Conservation (phyloP, 1,284 basidiomycete species). For the Rhodotorula sp. region DNA sequence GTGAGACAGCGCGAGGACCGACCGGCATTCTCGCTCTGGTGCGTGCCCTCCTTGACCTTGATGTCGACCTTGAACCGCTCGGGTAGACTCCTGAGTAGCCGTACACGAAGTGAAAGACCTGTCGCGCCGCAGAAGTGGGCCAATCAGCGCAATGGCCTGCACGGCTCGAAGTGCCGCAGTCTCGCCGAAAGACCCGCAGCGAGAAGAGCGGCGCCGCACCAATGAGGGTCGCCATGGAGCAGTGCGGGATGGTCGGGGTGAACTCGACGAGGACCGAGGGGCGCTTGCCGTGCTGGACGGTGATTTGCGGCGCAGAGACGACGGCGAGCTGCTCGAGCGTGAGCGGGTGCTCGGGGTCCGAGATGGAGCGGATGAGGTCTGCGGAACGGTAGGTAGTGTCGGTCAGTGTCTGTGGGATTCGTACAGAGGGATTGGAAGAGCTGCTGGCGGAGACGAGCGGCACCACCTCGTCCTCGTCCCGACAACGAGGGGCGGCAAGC, state of each 20-base stretch:
- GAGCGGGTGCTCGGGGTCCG: conserved; percentile 93
- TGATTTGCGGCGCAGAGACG: conserved; percentile 85
- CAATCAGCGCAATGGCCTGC: background rate
- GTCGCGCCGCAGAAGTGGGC: background rate
- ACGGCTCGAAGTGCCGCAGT: too few species aligned
- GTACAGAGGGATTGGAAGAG: background rate
- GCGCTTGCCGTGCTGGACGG: conserved; percentile 63
- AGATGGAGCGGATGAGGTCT: conserved; percentile 84
- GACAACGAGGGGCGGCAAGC: conserved; percentile 13
- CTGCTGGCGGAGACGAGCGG: background rate
- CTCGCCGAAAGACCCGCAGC: too few species aligned
- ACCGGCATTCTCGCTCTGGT: conserved; percentile 90
- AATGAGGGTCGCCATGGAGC: conserved; percentile 95
- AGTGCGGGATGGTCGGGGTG: conserved; percentile 97
- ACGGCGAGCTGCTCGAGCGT: conserved; percentile 96
- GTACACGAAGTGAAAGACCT: conserved; percentile 91
- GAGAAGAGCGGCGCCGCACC: conserved; percentile 60
- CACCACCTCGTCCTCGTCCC: too few species aligned
- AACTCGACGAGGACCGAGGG: conserved; percentile 77
- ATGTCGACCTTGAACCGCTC: conserved; percentile 94
- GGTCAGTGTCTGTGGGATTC: background rate
- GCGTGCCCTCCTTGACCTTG: conserved; percentile 86
- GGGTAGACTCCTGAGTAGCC: conserved; percentile 85
- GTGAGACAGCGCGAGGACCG: background rate
- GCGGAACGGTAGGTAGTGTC: background rate